Percentiles rank a stretch among this genome's conserved stretches.
Conservation (phyloP, 1,284 basidiomycete species). For the Neonothopanus nambi region DNA sequence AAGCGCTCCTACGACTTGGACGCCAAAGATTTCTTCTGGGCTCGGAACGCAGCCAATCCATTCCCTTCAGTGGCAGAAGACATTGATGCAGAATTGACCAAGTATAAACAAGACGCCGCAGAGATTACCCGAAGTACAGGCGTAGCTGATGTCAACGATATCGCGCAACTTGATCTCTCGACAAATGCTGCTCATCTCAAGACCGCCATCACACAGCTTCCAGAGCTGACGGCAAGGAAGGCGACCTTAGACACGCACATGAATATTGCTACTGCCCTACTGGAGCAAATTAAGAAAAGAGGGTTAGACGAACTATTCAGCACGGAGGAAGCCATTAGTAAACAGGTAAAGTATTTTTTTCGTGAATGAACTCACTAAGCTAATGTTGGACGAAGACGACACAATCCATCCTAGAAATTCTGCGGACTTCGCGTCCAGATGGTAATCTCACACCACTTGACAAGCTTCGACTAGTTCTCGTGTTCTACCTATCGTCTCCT, state of each 20-base stretch:
- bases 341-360: conserved; percentile 56
- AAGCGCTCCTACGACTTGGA: conserved; percentile 96
- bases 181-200: conserved; percentile 95
- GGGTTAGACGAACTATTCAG: conserved; percentile 97
- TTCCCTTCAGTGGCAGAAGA: conserved; percentile 99
- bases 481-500: conserved; percentile 89
- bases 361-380: neutral
- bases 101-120: conserved; percentile 96
- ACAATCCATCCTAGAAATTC: conserved; percentile 78
- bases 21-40: conserved; percentile 99
- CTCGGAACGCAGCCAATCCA: conserved; percentile 92
- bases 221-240: conserved; percentile 95
- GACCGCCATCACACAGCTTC: conserved; percentile 97
- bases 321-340: conserved; percentile 87
- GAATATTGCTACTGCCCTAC: conserved; percentile 96
- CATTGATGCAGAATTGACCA: conserved; percentile 90
- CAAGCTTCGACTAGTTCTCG: conserved; percentile 91
- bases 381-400: conserved; percentile 54
- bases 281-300: conserved; percentile 95
- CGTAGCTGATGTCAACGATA: conserved; percentile 94
- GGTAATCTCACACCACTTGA: conserved; percentile 76
- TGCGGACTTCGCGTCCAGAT: conserved; percentile 68
- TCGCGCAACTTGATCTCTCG: conserved; percentile 91
- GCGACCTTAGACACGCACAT: conserved; percentile 97
- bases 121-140: conserved; percentile 97